phyloP scores from a whole-genome alignment of 2,329 filamentous ascomycete genomes.

The Aspergillus ustus region DNA sequence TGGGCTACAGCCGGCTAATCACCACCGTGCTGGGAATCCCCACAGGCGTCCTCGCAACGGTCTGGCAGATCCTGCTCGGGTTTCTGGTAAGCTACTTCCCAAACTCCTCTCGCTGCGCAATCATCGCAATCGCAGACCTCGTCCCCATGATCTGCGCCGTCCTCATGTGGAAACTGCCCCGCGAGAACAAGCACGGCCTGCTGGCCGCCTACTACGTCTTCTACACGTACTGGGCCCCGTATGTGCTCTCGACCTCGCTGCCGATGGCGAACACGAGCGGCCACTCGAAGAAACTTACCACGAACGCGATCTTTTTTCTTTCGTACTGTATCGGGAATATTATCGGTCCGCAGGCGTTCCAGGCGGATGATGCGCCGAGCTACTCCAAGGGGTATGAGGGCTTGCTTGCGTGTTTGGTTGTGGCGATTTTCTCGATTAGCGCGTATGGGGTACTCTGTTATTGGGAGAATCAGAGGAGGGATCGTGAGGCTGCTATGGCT shows the following conservation, averaged over 20 bases:
- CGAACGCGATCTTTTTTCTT: slow-evolving; percentile 8
- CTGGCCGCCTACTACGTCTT: slow-evolving; percentile 14
- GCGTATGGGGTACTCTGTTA: slow-evolving; percentile 8
- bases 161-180: slow-evolving; percentile 7
- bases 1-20: slow-evolving; percentile 1
- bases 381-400: slow-evolving; percentile 2
- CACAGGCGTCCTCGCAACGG: neutral
- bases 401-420: slow-evolving; percentile 5
- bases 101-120: neutral
- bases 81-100: neutral
- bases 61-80: neutral
- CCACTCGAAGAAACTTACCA: slow-evolving; percentile 13
- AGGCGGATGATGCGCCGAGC: slow-evolving; percentile 35
- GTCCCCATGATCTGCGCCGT: slow-evolving; percentile 8
- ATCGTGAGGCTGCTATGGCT: neutral
- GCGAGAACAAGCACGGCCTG: neutral
- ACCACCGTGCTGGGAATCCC: slow-evolving; percentile 6
- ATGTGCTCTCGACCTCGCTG: slow-evolving; percentile 6
- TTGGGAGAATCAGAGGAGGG: slow-evolving; percentile 3
- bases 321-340: slow-evolving; percentile 45
- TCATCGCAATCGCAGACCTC: slow-evolving; percentile 4
- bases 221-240: slow-evolving; percentile 8
- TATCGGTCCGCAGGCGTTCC: slow-evolving; percentile 53
- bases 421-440: slow-evolving; percentile 4
- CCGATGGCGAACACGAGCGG: slow-evolving; percentile 9